Conservation (phyloP, 345 rosid genomes). For the Corchorus capsularis region DNA sequence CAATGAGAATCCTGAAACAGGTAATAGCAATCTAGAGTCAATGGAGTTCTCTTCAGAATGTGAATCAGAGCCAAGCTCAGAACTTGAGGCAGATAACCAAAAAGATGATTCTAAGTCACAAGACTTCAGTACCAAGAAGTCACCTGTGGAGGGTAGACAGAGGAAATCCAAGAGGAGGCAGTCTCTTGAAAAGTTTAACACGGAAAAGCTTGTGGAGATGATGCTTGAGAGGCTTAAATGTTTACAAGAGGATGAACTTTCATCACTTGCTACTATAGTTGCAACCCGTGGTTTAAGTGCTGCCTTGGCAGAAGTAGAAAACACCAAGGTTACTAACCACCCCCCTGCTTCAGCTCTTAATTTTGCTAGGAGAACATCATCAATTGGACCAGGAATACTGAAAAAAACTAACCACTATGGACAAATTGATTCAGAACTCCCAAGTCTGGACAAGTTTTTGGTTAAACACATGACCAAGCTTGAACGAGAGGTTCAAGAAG, state of each 20-base stretch:
- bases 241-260: slow-evolving; percentile 86
- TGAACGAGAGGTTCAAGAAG: slow-evolving; percentile 86
- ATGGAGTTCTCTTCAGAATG: slow-evolving; percentile 55
- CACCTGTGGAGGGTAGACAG: slow-evolving; percentile 38
- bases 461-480: slow-evolving; percentile 80
- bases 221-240: slow-evolving; percentile 83
- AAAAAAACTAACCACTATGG: slow-evolving; percentile 35
- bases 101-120: slow-evolving; percentile 33
- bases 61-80: slow-evolving; percentile 64
- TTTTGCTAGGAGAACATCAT: slow-evolving; percentile 45
- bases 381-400: slow-evolving; percentile 35
- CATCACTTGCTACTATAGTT: slow-evolving; percentile 87
- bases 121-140: slow-evolving; percentile 32
- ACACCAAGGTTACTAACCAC: slow-evolving; percentile 35
- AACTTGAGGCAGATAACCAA: slow-evolving; percentile 35
- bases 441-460: slow-evolving; percentile 77
- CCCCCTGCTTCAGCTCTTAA: slow-evolving; percentile 33
- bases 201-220: slow-evolving; percentile 59
- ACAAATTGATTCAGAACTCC: slow-evolving; percentile 53
- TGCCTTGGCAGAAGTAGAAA: slow-evolving; percentile 72
- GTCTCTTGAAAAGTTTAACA: slow-evolving; percentile 55
- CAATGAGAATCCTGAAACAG: slow-evolving; percentile 68
- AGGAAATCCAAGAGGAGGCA: slow-evolving; percentile 58
- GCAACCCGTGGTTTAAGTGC: slow-evolving; percentile 95
- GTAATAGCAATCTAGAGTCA: slow-evolving; percentile 42